A percentile compares a stretch with the other conserved stretches of the same genome.
These are phyloP conservation scores for Amanita subjunquillea DNA, from an alignment of 768 basidiomycete genomes.

Conservation along the genomic window DNA sequence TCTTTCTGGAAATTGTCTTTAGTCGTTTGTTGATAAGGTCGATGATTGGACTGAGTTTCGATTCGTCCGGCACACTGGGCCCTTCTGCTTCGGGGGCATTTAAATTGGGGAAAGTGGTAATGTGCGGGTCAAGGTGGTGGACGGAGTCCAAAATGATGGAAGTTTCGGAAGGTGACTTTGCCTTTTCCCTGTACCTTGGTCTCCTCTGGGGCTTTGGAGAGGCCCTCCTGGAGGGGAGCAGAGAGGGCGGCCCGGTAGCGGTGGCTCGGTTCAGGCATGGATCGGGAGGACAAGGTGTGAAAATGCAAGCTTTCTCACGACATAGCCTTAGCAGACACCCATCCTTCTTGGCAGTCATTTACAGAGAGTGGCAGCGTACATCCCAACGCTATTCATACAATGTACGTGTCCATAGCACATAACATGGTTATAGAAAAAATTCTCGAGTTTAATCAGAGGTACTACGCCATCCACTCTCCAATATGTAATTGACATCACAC, in stretches of 20 bases:
- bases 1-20: constrained; percentile 74
- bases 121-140: constrained; percentile 32
- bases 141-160: background rate
- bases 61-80: constrained; percentile 34
- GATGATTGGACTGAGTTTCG: constrained; percentile 58
- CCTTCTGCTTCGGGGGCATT: constrained; percentile 33
- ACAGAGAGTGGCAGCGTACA: no score
- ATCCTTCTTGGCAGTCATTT: no score
- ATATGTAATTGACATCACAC: no score
- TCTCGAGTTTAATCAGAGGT: no score
- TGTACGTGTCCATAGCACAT: no score
- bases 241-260: constrained; percentile 58
- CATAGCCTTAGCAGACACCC: no score
- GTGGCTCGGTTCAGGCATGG: constrained; percentile 22
- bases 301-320: background rate
- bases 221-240: constrained; percentile 45
- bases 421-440: no score
- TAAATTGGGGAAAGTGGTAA: constrained; percentile 32
- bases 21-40: constrained; percentile 75
- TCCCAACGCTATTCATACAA: no score
- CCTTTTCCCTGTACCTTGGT: constrained; percentile 41
- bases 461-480: no score
- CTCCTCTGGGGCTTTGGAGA: constrained; percentile 62
- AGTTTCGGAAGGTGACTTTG: constrained; percentile 29
- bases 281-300: background rate